A percentile compares a stretch with the other conserved stretches of the same genome.
Evolutionary conservation across 2,329 filamentous ascomycete species (phyloP).

Genomic region (Geoglossum cookeanum): DNA sequence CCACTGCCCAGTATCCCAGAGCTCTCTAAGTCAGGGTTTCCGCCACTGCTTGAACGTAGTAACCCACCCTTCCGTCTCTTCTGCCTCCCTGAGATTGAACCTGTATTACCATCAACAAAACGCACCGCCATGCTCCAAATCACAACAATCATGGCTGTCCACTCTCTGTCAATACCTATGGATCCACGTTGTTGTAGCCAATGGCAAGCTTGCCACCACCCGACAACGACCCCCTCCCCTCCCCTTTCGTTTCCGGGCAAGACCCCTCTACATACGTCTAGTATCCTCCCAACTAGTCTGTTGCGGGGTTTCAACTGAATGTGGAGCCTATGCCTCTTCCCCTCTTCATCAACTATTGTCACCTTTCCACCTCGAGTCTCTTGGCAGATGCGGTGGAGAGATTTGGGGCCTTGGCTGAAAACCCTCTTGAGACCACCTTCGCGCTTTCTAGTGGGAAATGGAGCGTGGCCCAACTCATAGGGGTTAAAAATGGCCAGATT

Average conservation of each 20-base stretch:
- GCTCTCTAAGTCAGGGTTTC: slow-evolving; percentile 23
- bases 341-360: slow-evolving; percentile 44
- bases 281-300: slow-evolving; percentile 38
- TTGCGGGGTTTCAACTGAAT: slow-evolving; percentile 48
- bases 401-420: slow-evolving; percentile 22
- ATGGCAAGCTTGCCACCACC: slow-evolving; percentile 55
- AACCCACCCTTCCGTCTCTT: slow-evolving; percentile 24
- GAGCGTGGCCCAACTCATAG: slow-evolving; percentile 35
- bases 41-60: slow-evolving; percentile 31
- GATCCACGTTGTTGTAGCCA: slow-evolving; percentile 40
- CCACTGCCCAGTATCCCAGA: slow-evolving; percentile 29
- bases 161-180: slow-evolving; percentile 37
- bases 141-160: slow-evolving; percentile 47
- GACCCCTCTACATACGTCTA: slow-evolving; percentile 44
- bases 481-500: slow-evolving; percentile 39
- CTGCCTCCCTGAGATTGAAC: slow-evolving; percentile 17
- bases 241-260: slow-evolving; percentile 36
- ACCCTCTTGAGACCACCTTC: slow-evolving; percentile 30
- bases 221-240: slow-evolving; percentile 42
- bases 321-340: slow-evolving; percentile 43
- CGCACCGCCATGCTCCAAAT: slow-evolving; percentile 45
- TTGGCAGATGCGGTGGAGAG: slow-evolving; percentile 8
- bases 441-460: slow-evolving; percentile 29
- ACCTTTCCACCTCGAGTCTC: slow-evolving; percentile 30
- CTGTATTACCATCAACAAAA: slow-evolving; percentile 26